Base-by-base conservation (phyloP, 2,329 filamentous ascomycete species). In the Cladosporium sp. region DNA sequence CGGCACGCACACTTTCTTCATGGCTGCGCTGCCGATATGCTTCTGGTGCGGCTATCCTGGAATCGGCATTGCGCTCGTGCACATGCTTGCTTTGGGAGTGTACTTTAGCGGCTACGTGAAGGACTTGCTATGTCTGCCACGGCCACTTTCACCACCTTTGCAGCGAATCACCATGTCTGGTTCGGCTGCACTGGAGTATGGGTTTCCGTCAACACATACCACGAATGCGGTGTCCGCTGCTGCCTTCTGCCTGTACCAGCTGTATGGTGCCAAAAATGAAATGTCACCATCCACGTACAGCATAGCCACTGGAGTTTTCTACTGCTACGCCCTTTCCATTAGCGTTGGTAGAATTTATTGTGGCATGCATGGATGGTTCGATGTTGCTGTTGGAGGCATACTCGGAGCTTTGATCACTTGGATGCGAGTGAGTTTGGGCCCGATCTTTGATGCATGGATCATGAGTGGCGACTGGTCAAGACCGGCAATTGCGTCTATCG, bases 1-100 rank as follows among this genome's bases (percentile, higher is more conserved):
- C 64, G 92, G 95, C 70, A 99, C 95, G 0, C 95, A 99, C 80
- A 99, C 95, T 0, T 98, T 97, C 82, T 99, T 97, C 83, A 98
- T 98, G 93, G 86, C 97, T 71, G 90, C 92, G 66, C 82, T 99
- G 74, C 95, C 95, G 6, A 92, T 98, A 70, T 86, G 97, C 72
- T 98, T 98, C 82, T 99, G 95, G 95, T 97, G 92, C 74, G 94
- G 94, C 63, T 91, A 93, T 79, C 89, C 90, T 52, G 88, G 86
- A 69, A 86, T 96, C 70, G 95, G 92, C 64, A 90, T 95, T 82
- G 93, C 90, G 55, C 75, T 80, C 70, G 79, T 80, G 49, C 79
- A 86, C 80, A 85, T 85, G 88, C 85, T 90, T 78, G 88, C 88
- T 70, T 84, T 88, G 68, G 89, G 83, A 78, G 89, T 91, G 59